Conservation (phyloP, 495 filamentous ascomycete species). For the Penicillium turbatum region DNA sequence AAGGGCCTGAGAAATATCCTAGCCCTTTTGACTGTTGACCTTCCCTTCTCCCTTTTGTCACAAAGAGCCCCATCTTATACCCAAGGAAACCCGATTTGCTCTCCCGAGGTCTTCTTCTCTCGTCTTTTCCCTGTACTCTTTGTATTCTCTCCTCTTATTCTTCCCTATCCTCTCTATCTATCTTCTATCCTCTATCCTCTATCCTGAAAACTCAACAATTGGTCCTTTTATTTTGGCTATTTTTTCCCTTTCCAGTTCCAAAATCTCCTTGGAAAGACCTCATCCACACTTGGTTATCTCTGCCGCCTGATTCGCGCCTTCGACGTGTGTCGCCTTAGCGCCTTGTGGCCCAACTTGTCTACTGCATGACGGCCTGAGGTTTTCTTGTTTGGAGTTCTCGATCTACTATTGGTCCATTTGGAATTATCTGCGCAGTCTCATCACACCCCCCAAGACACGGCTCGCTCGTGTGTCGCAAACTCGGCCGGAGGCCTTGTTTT, state of each 20-base stretch:
- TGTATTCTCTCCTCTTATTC: slow-evolving; percentile 2
- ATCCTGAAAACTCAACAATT: background rate
- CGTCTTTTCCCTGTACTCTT: slow-evolving; percentile 8
- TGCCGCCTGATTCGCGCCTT: slow-evolving; percentile 3
- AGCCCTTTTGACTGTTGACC: background rate
- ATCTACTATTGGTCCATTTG: slow-evolving; percentile 15
- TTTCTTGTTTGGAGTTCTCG: slow-evolving; percentile 5
- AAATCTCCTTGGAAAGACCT: background rate
- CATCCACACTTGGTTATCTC: slow-evolving; percentile 8
- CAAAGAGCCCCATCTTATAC: background rate
- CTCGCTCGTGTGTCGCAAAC: slow-evolving; percentile 4
- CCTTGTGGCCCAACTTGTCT: slow-evolving; percentile 27
- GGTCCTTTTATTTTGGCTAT: background rate
- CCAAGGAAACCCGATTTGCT: background rate
- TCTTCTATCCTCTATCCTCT: slow-evolving; percentile 1
- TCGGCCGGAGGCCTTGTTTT: slow-evolving; percentile 9
- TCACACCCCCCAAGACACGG: slow-evolving; percentile 7
- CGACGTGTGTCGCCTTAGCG: slow-evolving; percentile 14
- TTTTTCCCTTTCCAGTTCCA: background rate
- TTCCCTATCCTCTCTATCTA: slow-evolving; percentile 9
- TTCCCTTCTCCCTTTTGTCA: background rate
- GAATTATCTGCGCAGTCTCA: slow-evolving; percentile 21
- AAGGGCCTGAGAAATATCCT: background rate
- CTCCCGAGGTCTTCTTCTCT: background rate
- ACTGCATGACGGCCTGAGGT: slow-evolving; percentile 28